Percentiles rank a stretch among this genome's conserved stretches.
These are phyloP conservation scores for Hirschioporus abietinus DNA, from an alignment of 768 basidiomycete genomes.

Conservation along the genomic window DNA sequence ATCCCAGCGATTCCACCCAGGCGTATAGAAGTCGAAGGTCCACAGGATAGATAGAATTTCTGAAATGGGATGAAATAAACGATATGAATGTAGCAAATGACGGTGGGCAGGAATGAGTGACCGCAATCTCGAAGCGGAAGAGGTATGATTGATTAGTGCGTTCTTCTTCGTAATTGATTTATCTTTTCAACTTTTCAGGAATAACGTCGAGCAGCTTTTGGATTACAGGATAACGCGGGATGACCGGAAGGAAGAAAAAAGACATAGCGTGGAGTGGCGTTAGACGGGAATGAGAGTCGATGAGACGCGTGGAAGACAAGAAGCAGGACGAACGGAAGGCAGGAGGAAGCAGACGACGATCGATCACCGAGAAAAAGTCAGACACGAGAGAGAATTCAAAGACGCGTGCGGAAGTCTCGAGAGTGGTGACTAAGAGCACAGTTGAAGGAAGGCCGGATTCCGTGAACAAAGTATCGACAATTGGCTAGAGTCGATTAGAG, in stretches of 20 bases:
- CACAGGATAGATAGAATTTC: background rate
- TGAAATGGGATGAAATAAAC: background rate
- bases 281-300: background rate
- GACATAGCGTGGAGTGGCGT: background rate
- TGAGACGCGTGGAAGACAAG: background rate
- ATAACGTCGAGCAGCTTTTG: too few species aligned
- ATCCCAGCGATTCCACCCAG: too few species aligned
- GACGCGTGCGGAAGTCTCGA: background rate
- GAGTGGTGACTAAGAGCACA: too few species aligned
- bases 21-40: background rate
- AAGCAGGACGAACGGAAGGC: background rate
- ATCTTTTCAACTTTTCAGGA: too few species aligned
- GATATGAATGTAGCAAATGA: background rate
- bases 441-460: too few species aligned
- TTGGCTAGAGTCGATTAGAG: too few species aligned
- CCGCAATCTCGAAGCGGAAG: constrained; percentile 1
- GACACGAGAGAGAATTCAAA: background rate
- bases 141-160: background rate
- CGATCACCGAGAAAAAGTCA: background rate
- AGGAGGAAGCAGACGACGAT: background rate
- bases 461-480: too few species aligned
- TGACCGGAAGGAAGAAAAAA: background rate
- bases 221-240: too few species aligned
- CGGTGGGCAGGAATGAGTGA: background rate
- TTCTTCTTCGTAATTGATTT: too few species aligned